Conservation (phyloP, 768 basidiomycete genomes). For the Dendrothele bispora region DNA sequence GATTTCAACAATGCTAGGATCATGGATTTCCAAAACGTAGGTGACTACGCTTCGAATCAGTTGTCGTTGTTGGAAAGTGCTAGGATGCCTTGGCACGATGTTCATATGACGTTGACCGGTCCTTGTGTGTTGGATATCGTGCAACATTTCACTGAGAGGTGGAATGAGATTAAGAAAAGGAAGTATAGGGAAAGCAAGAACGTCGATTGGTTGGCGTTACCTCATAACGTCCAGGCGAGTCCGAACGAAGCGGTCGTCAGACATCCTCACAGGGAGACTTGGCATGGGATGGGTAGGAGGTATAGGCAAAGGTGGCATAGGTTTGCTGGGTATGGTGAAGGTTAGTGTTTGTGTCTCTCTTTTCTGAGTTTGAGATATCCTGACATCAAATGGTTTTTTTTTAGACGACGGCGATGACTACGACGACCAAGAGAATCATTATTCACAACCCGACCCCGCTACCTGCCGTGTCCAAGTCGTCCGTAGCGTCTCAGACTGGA, state of each 20-base stretch:
- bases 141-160: constrained; percentile 91
- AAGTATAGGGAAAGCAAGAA: constrained; percentile 56
- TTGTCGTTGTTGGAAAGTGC: constrained; percentile 66
- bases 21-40: constrained; percentile 82
- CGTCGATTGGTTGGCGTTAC: constrained; percentile 70
- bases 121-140: constrained; percentile 86
- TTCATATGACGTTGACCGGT: constrained; percentile 84
- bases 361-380: no score
- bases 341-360: background rate
- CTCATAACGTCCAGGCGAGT: constrained; percentile 61
- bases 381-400: background rate
- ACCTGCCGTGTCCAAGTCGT: constrained; percentile 77
- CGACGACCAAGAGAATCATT: constrained; percentile 40
- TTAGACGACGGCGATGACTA: constrained; percentile 23
- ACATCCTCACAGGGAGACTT: constrained; percentile 70
- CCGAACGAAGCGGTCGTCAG: constrained; percentile 70
- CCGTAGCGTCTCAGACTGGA: constrained; percentile 91
- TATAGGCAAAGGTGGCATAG: constrained; percentile 71
- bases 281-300: constrained; percentile 52
- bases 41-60: constrained; percentile 70
- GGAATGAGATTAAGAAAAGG: constrained; percentile 87
- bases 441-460: constrained; percentile 42
- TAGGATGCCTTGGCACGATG: constrained; percentile 97
- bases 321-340: constrained; percentile 20
- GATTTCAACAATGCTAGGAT: constrained; percentile 92